Percentiles rank a stretch among this genome's conserved stretches.
These are phyloP conservation scores for Adansonia digitata DNA, from an alignment of 345 rosid species.

Conservation along the genomic window DNA sequence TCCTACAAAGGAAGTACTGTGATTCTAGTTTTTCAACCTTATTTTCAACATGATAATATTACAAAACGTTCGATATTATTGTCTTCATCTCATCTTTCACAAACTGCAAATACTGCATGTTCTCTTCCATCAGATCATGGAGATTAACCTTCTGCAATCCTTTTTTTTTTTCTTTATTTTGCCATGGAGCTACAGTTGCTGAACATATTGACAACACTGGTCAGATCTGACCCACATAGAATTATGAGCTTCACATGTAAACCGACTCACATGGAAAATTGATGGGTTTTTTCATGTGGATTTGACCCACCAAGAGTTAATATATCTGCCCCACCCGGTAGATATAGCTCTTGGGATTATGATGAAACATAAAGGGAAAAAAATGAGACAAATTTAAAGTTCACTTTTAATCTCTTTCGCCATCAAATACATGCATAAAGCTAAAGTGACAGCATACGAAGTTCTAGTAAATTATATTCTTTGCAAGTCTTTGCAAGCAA, in stretches of 20 bases:
- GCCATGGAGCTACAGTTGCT: slow-evolving; percentile 6
- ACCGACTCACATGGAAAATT: slow-evolving; percentile 17
- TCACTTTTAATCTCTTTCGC: neutral
- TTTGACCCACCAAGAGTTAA: slow-evolving; percentile 25
- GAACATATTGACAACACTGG: slow-evolving; percentile 2
- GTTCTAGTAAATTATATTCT: neutral
- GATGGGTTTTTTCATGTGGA: slow-evolving; percentile 6
- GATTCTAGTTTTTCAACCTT: slow-evolving; percentile 8
- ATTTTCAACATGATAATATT: neutral
- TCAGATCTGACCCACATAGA: slow-evolving; percentile 30
- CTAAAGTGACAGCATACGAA: neutral
- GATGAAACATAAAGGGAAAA: slow-evolving; percentile 10
- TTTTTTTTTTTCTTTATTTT: too few species aligned
- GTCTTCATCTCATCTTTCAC: neutral
- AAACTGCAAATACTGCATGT: neutral
- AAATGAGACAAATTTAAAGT: neutral
- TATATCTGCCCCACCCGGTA: slow-evolving; percentile 24
- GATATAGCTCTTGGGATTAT: slow-evolving; percentile 11
- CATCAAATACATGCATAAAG: neutral
- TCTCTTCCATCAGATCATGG: neutral
- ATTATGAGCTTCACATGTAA: slow-evolving; percentile 33
- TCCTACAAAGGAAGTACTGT: slow-evolving; percentile 11
- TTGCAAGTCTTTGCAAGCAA: slow-evolving; percentile 11
- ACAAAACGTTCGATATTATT: neutral
- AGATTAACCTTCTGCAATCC: neutral